Base-by-base conservation (phyloP, 2,329 filamentous ascomycete species). In the Fonsecaea erecta region DNA sequence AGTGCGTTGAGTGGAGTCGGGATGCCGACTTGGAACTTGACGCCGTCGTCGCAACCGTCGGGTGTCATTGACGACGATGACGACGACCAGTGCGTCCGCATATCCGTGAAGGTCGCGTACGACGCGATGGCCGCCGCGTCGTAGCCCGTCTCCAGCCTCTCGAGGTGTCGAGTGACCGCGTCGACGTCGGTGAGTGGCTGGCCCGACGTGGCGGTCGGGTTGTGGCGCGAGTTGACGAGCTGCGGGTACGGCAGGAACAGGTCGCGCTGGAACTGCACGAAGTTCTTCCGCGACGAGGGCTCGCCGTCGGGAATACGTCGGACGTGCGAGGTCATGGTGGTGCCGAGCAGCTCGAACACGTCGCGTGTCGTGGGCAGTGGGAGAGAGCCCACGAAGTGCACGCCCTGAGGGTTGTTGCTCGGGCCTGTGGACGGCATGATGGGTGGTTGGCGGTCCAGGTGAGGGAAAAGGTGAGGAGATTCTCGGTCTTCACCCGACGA, bases 271-370 rank as follows among this genome's bases (percentile, higher is more conserved):
- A 73, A 80, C 37, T 60, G 57, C 14, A 76, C 73, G 60, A 76
- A 80, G 32, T 69, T 71, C 8, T 73, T 54, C 30, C 79, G 73
- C 46, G 73, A 52, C 14, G 73, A 77, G 6, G 77, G 76, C 66
- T 82, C 79, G 53, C 79, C 79, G 66, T 81, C 80, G 2, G 79
- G 78, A 2, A 81, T 74, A 35, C 75, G 74, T 28, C 69, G 71
- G 28, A 81, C 69, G 12, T 76, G 77, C 24, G 68, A 63, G 2
- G 76, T 74, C 1, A 80, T 71, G 3, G 66, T 66, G 6, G 70
- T 63, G n/a, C 65, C 61, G 37, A 76, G 71, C 32, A 65, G 70
- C 2, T 66, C 73, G 59, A 81, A 77, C 16, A 76, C 75, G 14
- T 75, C 71, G 52, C 74, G 70, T 2, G 75, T 70, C 56, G 76